phyloP scores from a whole-genome alignment of 2,329 filamentous ascomycete species.

The Beauveria bassiana region DNA sequence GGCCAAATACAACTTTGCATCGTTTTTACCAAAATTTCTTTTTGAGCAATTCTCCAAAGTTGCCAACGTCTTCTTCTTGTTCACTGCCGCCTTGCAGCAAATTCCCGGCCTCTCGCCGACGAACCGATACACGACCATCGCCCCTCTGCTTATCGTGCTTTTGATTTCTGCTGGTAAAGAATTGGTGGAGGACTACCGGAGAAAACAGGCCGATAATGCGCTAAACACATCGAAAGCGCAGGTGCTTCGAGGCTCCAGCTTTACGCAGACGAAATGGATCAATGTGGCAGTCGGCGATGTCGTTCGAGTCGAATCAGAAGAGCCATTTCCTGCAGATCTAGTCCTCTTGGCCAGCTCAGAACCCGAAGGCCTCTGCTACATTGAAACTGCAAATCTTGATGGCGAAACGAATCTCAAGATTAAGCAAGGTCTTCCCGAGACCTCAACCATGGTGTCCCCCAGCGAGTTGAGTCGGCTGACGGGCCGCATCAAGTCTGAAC shows the following conservation, averaged over 20 bases:
- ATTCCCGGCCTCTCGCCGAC: constrained; percentile 93
- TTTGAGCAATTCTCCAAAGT: constrained; percentile 99
- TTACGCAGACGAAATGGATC: constrained; percentile 87
- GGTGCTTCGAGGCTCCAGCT: constrained; percentile 74
- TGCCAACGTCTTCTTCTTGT: constrained; percentile 98
- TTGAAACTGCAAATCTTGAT: constrained; percentile 95
- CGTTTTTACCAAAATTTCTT: constrained; percentile 93
- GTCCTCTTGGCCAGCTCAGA: constrained; percentile 91
- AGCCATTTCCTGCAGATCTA: constrained; percentile 89
- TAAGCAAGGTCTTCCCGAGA: constrained; percentile 94
- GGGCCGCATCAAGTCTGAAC: constrained; percentile 84
- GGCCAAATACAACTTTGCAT: constrained; percentile 90
- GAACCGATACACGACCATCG: constrained; percentile 93
- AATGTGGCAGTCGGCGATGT: constrained; percentile 90
- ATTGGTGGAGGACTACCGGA: constrained; percentile 83
- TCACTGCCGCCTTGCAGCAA: constrained; percentile 89
- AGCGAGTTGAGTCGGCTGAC: constrained; percentile 78
- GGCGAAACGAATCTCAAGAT: constrained; percentile 98
- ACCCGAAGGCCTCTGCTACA: constrained; percentile 95
- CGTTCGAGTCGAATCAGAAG: constrained; percentile 85
- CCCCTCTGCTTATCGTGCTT: constrained; percentile 81
- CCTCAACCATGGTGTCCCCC: constrained; percentile 76
- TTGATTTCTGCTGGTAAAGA: constrained; percentile 95
- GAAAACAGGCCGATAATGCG: constrained; percentile 76
- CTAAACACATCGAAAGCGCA: constrained; percentile 83